Percentiles rank a stretch among this genome's conserved stretches.
Conservation (phyloP, 1,284 basidiomycete genomes). For the Meripilus lineatus region DNA sequence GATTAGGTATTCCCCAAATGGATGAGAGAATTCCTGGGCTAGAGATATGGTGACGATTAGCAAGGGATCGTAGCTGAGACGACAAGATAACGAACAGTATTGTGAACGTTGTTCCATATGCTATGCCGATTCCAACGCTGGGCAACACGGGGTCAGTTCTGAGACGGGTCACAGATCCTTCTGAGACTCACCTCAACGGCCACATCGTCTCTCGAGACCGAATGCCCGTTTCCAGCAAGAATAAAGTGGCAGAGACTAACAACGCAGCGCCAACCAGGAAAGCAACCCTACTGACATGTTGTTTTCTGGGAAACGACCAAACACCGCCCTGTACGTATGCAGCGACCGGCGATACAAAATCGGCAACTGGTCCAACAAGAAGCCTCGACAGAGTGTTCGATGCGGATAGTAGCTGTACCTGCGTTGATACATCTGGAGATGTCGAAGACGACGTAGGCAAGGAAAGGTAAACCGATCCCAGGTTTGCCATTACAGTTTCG, state of each 20-base stretch:
- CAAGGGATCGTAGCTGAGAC: background rate
- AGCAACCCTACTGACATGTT: conserved; percentile 51
- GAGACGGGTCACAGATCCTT: conserved; percentile 2
- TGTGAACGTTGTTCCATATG: conserved; percentile 66
- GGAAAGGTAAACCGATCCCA: conserved; percentile 69
- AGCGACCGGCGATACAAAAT: conserved; percentile 59
- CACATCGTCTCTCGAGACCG: conserved; percentile 47
- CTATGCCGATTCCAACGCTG: conserved; percentile 58
- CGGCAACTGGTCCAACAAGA: conserved; percentile 62
- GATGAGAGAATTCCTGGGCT: conserved; percentile 64
- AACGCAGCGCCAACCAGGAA: conserved; percentile 50
- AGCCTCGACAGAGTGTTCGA: conserved; percentile 71
- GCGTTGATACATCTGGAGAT: conserved; percentile 32
- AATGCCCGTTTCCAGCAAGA: conserved; percentile 49
- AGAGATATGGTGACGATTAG: background rate
- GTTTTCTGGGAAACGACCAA: conserved; percentile 38
- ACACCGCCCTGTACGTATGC: conserved; percentile 33
- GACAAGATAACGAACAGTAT: conserved; percentile 50
- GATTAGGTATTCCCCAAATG: conserved; percentile 63
- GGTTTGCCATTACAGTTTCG: conserved; percentile 78
- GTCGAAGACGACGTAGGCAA: conserved; percentile 37
- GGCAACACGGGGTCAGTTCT: conserved; percentile 1
- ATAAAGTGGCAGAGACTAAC: conserved; percentile 44
- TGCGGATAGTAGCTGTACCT: conserved; percentile 67
- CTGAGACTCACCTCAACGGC: conserved; percentile 49